Conservation (phyloP, 345 rosid species). For the Geranium brycei region DNA sequence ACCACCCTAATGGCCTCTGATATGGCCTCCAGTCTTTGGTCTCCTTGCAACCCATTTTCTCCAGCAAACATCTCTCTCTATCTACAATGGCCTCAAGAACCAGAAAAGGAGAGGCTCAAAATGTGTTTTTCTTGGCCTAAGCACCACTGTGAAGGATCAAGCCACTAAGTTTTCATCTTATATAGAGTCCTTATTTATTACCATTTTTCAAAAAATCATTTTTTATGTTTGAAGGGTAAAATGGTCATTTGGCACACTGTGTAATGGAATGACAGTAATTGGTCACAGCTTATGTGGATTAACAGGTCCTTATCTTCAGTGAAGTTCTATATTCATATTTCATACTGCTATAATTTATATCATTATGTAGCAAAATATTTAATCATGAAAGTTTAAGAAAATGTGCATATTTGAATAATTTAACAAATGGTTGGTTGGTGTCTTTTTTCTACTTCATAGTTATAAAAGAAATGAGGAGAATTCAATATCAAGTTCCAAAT, state of each 20-base stretch:
- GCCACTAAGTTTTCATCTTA: not conserved
- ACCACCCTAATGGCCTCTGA: conserved; percentile 57
- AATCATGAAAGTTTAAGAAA: too few relatives aligned
- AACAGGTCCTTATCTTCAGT: not conserved
- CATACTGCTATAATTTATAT: not conserved
- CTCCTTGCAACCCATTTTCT: conserved; percentile 64
- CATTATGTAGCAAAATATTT: too few relatives aligned
- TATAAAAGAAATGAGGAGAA: not conserved
- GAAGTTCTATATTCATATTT: not conserved
- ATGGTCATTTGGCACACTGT: not conserved
- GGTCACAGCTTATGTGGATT: not conserved
- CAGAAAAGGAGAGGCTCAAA: not conserved
- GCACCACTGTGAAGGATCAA: not conserved
- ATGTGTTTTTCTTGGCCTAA: not conserved
- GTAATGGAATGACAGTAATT: not conserved
- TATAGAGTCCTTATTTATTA: not conserved
- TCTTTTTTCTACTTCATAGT: not conserved
- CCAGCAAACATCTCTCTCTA: conserved; percentile 38
- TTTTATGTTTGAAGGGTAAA: not conserved
- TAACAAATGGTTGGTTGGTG: not conserved
- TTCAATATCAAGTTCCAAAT: too few relatives aligned
- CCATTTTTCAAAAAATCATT: not conserved
- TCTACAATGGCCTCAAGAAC: not conserved
- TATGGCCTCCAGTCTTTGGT: conserved; percentile 55
- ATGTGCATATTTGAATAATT: not conserved